Evolutionary conservation across 2,329 filamentous ascomycete species (phyloP).

Genomic region (Diaporthe velutina): DNA sequence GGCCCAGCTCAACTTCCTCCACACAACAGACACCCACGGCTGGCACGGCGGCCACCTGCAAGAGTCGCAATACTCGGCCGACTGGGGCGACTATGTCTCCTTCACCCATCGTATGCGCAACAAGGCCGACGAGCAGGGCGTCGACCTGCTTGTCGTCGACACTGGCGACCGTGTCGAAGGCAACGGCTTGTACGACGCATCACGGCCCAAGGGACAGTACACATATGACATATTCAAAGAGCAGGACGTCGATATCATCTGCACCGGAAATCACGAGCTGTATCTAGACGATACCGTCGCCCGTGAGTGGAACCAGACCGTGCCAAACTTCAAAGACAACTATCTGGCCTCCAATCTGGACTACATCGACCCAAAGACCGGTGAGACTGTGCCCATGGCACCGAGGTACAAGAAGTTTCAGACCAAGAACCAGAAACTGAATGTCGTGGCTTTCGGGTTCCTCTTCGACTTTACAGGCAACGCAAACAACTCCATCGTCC

Average conservation of each 20-base stretch:
- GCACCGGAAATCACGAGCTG: constrained; percentile 93
- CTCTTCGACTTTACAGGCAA: constrained; percentile 94
- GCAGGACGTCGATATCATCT: constrained; percentile 86
- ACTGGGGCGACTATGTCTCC: constrained; percentile 98
- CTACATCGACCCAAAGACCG: constrained; percentile 80
- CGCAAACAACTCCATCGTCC: constrained; percentile 89
- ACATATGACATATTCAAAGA: constrained; percentile 89
- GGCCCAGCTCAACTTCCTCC: constrained; percentile 97
- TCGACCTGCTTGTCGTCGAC: constrained; percentile 92
- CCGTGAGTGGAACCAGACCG: constrained; percentile 82
- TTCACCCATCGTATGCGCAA: constrained; percentile 87
- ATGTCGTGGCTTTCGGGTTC: constrained; percentile 91
- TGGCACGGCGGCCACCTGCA: constrained; percentile 95
- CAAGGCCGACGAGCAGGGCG: constrained; percentile 81
- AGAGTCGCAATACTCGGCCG: constrained; percentile 94
- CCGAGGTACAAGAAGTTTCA: constrained; percentile 89
- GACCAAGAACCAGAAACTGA: constrained; percentile 88
- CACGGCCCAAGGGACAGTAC: constrained; percentile 87
- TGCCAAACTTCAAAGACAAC: constrained; percentile 83
- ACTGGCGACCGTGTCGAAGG: constrained; percentile 94
- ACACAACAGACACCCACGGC: constrained; percentile 95
- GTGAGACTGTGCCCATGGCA: constrained; percentile 80
- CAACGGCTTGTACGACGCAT: constrained; percentile 94
- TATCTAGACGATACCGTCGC: constrained; percentile 85
- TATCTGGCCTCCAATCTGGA: constrained; percentile 96